These are phyloP conservation scores for Malus hybrid DNA, from an alignment of 331 rosid species.

Conservation along the genomic window DNA sequence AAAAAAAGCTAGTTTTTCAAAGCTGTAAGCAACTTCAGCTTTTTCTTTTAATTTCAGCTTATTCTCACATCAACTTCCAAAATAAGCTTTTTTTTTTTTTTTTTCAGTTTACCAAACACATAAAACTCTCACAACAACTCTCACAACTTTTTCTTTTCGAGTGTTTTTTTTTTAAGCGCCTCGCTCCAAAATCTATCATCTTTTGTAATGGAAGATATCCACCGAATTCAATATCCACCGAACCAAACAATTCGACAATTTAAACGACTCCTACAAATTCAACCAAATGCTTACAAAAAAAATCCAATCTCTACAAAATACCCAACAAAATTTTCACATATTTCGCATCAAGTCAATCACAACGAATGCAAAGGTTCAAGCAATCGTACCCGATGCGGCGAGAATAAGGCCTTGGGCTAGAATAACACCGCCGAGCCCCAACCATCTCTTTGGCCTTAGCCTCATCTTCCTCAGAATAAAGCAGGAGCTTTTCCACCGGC, in stretches of 20 bases:
- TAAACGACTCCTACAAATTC: neutral
- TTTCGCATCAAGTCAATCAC: neutral
- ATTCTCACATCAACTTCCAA: too few relatives aligned
- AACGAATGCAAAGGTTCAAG: neutral
- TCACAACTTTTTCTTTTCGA: too few relatives aligned
- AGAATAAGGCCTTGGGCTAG: slow-evolving; percentile 69
- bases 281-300: neutral
- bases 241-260: too few relatives aligned
- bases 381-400: slow-evolving; percentile 60
- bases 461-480: slow-evolving; percentile 34
- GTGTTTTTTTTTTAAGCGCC: too few relatives aligned
- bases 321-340: neutral
- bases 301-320: neutral
- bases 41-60: too few relatives aligned
- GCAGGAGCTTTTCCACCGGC: slow-evolving; percentile 63
- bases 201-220: too few relatives aligned
- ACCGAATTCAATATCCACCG: neutral
- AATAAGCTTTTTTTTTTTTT: too few relatives aligned
- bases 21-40: too few relatives aligned
- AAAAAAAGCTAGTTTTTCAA: too few relatives aligned
- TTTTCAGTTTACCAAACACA: too few relatives aligned
- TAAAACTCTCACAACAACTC: too few relatives aligned
- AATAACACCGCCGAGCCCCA: slow-evolving; percentile 65
- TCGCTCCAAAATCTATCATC: too few relatives aligned
- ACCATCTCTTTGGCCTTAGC: slow-evolving; percentile 41